phyloP scores from a whole-genome alignment of 352 stramenopile genomes.

The Phytopythium chamaehyphon region DNA sequence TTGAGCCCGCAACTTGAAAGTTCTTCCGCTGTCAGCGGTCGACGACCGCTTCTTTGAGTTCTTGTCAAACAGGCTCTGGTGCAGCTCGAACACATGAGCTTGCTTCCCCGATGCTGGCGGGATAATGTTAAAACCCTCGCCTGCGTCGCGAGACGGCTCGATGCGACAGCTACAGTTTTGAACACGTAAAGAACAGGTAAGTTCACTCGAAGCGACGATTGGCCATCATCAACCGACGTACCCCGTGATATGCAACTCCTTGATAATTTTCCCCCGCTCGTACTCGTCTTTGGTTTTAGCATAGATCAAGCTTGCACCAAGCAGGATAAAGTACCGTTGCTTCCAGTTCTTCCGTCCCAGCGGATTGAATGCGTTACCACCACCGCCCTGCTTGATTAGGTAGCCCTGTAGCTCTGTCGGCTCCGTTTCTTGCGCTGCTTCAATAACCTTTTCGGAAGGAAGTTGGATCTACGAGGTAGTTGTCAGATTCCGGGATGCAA shows the following conservation, averaged over 20 bases:
- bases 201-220: background rate
- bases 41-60: slow-evolving; percentile 77
- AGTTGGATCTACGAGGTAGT: slow-evolving; percentile 43
- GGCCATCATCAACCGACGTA: slow-evolving; percentile 14
- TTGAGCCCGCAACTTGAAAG: slow-evolving; percentile 81
- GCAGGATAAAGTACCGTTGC: slow-evolving; percentile 85
- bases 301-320: slow-evolving; percentile 66
- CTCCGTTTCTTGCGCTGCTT: slow-evolving; percentile 68
- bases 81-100: slow-evolving; percentile 68
- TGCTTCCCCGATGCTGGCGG: slow-evolving; percentile 43
- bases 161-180: slow-evolving; percentile 44
- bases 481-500: slow-evolving; percentile 1
- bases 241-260: slow-evolving; percentile 77
- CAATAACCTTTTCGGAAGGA: slow-evolving; percentile 73
- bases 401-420: slow-evolving; percentile 74
- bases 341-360: slow-evolving; percentile 87
- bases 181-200: background rate
- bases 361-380: slow-evolving; percentile 70
- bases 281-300: slow-evolving; percentile 86
- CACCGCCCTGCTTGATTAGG: slow-evolving; percentile 82
- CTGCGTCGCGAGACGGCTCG: slow-evolving; percentile 66
- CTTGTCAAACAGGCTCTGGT: slow-evolving; percentile 76
- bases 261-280: slow-evolving; percentile 83
- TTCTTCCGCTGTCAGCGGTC: slow-evolving; percentile 58
- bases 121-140: slow-evolving; percentile 83